Evolutionary conservation across 2,329 filamentous ascomycete genomes (phyloP).

Genomic region (Pyricularia sp.): DNA sequence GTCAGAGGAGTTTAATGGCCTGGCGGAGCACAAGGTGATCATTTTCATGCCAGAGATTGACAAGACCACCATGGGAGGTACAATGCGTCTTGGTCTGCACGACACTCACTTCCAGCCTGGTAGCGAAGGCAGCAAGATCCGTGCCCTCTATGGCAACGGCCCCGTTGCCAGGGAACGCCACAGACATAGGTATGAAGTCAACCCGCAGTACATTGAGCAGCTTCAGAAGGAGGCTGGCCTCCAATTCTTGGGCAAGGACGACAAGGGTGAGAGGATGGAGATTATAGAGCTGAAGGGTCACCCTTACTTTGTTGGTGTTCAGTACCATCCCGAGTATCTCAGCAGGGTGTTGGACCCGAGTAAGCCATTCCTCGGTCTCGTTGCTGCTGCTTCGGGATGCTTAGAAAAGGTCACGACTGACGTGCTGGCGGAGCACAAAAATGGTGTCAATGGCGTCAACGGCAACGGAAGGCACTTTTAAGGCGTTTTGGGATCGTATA

Average conservation of each 20-base stretch:
- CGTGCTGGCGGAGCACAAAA: conserved; percentile 15
- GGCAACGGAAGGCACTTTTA: conserved; percentile 1
- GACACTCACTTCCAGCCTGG: conserved; percentile 60
- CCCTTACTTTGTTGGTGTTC: conserved; percentile 62
- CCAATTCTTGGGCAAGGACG: conserved; percentile 67
- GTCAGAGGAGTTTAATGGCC: conserved; percentile 44
- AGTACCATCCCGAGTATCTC: conserved; percentile 84
- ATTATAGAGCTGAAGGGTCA: conserved; percentile 68
- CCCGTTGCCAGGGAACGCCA: conserved; percentile 55
- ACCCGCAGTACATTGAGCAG: conserved; percentile 55
- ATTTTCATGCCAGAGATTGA: conserved; percentile 85
- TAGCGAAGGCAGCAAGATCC: conserved; percentile 62
- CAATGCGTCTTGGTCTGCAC: conserved; percentile 67
- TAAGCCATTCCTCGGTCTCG: conserved; percentile 73
- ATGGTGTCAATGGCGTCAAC: conserved; percentile 11
- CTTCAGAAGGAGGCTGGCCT: conserved; percentile 54
- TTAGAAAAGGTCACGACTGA: conserved; percentile 35
- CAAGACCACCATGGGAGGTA: conserved; percentile 65
- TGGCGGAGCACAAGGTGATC: conserved; percentile 60
- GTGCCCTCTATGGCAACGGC: conserved; percentile 53
- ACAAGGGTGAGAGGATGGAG: conserved; percentile 66
- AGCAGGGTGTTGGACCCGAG: conserved; percentile 65
- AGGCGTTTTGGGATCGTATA: neutral
- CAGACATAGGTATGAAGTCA: conserved; percentile 74
- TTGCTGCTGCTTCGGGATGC: conserved; percentile 66